These are phyloP conservation scores for Globisporangium emineosum DNA, from an alignment of 352 stramenopile genomes.

Conservation along the genomic window DNA sequence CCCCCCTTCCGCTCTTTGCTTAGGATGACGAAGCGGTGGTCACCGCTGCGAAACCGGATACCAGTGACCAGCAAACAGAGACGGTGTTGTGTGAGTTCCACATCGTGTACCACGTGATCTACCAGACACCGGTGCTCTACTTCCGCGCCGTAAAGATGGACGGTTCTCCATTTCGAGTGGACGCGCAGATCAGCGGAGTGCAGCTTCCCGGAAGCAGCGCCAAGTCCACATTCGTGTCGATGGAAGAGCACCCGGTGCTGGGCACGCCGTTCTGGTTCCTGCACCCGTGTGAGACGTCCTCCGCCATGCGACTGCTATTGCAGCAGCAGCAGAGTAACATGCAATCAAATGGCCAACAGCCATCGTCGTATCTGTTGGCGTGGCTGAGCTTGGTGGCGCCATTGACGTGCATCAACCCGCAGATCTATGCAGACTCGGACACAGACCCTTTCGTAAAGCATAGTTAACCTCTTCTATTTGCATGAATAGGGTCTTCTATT, in stretches of 20 bases:
- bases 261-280: constrained; percentile 68
- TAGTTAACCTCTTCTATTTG: background rate
- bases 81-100: constrained; percentile 70
- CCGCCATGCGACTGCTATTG: constrained; percentile 62
- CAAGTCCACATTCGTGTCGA: constrained; percentile 37
- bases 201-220: constrained; percentile 35
- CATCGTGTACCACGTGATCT: constrained; percentile 78
- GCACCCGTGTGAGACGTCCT: constrained; percentile 75
- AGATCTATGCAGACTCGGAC: background rate
- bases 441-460: background rate
- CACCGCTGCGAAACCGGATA: background rate
- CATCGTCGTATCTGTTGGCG: constrained; percentile 44
- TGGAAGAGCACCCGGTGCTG: constrained; percentile 71
- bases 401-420: constrained; percentile 37
- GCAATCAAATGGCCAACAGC: background rate
- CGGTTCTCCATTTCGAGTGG: constrained; percentile 27
- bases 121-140: constrained; percentile 73
- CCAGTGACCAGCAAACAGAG: constrained; percentile 3
- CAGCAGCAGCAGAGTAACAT: background rate
- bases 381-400: constrained; percentile 80
- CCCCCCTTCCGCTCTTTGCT: too few relatives aligned
- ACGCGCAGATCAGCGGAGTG: constrained; percentile 22
- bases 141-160: constrained; percentile 46
- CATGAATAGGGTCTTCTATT: background rate
- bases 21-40: constrained; percentile 14